These are phyloP conservation scores for Ophiostoma sp. DNA, from an alignment of 2,329 filamentous ascomycete genomes.

Conservation along the genomic window DNA sequence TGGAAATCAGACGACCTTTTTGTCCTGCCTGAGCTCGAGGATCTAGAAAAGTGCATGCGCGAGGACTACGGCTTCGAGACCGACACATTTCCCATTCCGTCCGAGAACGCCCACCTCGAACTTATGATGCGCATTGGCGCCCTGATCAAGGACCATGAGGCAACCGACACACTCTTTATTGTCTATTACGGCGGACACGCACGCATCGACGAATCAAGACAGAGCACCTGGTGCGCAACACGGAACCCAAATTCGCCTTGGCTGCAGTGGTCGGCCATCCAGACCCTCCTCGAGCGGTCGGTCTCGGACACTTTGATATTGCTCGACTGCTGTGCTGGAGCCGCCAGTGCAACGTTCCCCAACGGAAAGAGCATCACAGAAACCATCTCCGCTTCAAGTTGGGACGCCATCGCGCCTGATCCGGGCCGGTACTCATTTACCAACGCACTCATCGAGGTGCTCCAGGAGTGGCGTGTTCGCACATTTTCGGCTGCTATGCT, in stretches of 20 bases:
- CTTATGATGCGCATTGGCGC: conserved; percentile 58
- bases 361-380: conserved; percentile 61
- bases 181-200: conserved; percentile 63
- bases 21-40: conserved; percentile 58
- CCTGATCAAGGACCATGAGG: conserved; percentile 57
- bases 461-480: conserved; percentile 57
- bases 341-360: conserved; percentile 60
- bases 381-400: conserved; percentile 62
- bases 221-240: conserved; percentile 62
- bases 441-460: conserved; percentile 58
- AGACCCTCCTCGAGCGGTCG: conserved; percentile 59
- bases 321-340: conserved; percentile 60
- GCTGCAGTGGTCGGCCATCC: conserved; percentile 62
- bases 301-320: conserved; percentile 59
- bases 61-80: conserved; percentile 59
- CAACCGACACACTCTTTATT: conserved; percentile 56
- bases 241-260: conserved; percentile 54
- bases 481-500: conserved; percentile 62
- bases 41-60: conserved; percentile 55
- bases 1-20: conserved; percentile 61
- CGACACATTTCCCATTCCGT: conserved; percentile 59
- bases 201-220: conserved; percentile 58
- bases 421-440: conserved; percentile 62
- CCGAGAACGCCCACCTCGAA: conserved; percentile 59
- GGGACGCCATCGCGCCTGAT: conserved; percentile 61